Base-by-base conservation (phyloP, 2,329 filamentous ascomycete species). In the Clarireedia sp. region DNA sequence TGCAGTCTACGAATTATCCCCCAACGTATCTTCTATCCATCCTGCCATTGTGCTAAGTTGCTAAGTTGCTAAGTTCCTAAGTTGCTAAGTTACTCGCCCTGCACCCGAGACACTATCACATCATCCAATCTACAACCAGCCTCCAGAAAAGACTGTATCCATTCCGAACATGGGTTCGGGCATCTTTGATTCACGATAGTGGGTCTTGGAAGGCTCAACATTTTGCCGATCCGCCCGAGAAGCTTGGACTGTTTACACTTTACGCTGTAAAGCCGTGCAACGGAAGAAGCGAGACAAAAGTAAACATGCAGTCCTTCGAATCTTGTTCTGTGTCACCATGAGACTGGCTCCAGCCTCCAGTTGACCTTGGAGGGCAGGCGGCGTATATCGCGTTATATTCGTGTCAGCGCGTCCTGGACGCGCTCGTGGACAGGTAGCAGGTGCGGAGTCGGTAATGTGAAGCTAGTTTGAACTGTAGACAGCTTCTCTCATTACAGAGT, bases 81-180 rank as follows among this genome's bases (percentile, higher is more conserved):
- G n/a, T n/a, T n/a, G n/a, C n/a, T n/a, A 23, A 19, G 9, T 19
- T 21, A 38, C 37, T 38, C 12, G 37, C 37, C 37, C 14, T 41
- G 17, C 17, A 41, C 17, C 16, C 16, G 16, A 41, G 16, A n/a
- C 19, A 24, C n/a, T n/a, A 16, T 23, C 29, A 24, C 26, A 36
- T 49, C 17, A 36, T 33, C 36, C n/a, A 46, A 54, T 38, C 23
- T 19, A 50, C n/a, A 50, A 16, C 45, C 45, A 50, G 17, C 46
- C 37, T 54, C 37, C 45, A 54, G 24, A 23, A 17, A 50, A 54
- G 33, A 54, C 26, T 43, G 17, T 54, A 45, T 36, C 45, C 45
- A 54, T 54, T 44, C 43, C 46, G 37, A 40, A 49, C 24, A 47
- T 21, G 23, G 52, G 52, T 26, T 48, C 6, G 37, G 24, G 52